Base-by-base conservation (phyloP, 2,329 filamentous ascomycete species). In the Paramyrothecium sp. region DNA sequence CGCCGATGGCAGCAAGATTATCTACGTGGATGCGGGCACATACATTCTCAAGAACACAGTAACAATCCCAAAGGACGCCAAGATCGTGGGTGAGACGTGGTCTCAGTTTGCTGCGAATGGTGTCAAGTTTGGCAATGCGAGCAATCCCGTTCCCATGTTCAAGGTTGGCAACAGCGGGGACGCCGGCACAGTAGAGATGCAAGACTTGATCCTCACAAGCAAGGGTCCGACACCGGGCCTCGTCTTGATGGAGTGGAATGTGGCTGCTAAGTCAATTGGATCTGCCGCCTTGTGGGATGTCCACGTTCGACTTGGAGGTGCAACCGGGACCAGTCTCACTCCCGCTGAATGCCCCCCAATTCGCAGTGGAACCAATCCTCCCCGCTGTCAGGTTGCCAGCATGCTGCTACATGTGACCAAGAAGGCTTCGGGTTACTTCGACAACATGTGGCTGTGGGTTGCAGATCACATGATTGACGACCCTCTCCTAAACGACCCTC, bases 371-470 rank as follows among this genome's bases (percentile, higher is more conserved):
- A 78, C 82, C 58, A 82, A 85, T 48, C 59, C 75, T 2, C 5
- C 13, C 38, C 73, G 79, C 4, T 91, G 88, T 67, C 77, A 82
- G 2, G 87, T 82, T 17, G 85, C 84, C 3, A 86, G 85, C 65
- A 54, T 81, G 41, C 63, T 84, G 54, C 67, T 84, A 8, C 80
- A 82, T 60, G 60, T 84, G 3, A 83, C 78, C 0, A 26, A 62
- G 0, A 47, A 67, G n/a, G 71, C 72, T 20, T 84, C 79, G 19
- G 83, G 82, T 3, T 81, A 80, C 58, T 71, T 79, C 58, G 77
- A 80, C 60, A 80, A 83, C 62, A 71, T 78, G 58, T 90, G 87
- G 86, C 82, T 85, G 59, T 91, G 87, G 87, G 83, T 84, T 12
- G 82, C 87, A 2, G 88, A 91, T 67, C 88, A 91, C 78, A 88